Evolutionary conservation across 345 rosid species (phyloP), one percentile per base, ranked within the genome.

Genomic region (Cochlearia excelsa): DNA sequence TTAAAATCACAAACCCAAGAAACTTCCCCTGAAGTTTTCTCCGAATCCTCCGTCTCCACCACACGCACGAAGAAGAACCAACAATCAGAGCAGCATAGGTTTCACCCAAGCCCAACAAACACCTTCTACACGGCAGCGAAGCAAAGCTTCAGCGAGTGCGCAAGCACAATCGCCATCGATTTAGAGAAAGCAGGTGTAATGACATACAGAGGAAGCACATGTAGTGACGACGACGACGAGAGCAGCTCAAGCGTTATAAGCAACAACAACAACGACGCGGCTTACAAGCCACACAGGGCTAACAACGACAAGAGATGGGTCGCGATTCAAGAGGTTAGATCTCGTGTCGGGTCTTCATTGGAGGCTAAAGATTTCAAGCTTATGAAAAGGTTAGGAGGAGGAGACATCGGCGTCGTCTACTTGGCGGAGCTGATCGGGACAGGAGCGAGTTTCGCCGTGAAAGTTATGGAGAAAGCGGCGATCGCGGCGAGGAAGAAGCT

Each of bases 401-500:
- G 98, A 37, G 98, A 91, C 56, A 91, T 91, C 16, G 98, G 98
- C 47, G 78, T 72, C 26, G 98, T 91, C 28, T 80, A 82, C 79
- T 75, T 91, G 29, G 76, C 98, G 0, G 98, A 91, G 70, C 69
- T 91, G 80, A 79, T 70, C 42, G 86, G 98, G 9, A 86, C 92
- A 0, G 77, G 74, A 63, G 74, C 75, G 45, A 79, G 58, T 67
- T 91, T 91, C 54, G 98, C 98, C 0, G 81, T 84, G 77, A 88
- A 91, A 61, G 78, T 91, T 52, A 86, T 91, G 98, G 81, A 82
- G 63, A 91, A 91, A 66, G 79, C 83, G 3, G 63, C 77, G 35
- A 74, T 88, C 63, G 85, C 83, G 3, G 74, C 87, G 39, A 75
- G 95, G 66, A 92, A 92, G 87, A 92, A 92, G 87, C 96, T 92